Conservation (phyloP, 2,329 filamentous ascomycete genomes). For the Colletotrichum sp. region DNA sequence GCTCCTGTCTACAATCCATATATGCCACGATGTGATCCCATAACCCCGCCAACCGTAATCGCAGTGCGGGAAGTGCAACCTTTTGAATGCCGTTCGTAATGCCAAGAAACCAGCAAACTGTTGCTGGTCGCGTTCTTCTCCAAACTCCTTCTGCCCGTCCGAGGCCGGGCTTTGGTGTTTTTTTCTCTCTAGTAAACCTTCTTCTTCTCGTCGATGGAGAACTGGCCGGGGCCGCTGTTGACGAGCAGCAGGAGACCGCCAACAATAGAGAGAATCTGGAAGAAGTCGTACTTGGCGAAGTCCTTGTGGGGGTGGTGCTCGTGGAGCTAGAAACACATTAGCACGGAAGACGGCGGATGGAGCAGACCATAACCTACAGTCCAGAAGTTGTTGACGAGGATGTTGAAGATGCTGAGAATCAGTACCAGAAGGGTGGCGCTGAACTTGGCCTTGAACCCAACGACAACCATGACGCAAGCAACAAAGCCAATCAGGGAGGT, state of each 20-base stretch:
- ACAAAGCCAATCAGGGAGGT: constrained; percentile 86
- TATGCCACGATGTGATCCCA: constrained; percentile 28
- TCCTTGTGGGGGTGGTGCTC: constrained; percentile 99
- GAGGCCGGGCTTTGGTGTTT: background rate
- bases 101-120: constrained; percentile 8
- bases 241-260: constrained; percentile 94
- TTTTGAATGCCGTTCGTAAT: constrained; percentile 20
- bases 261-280: constrained; percentile 98
- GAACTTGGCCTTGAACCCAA: constrained; percentile 99
- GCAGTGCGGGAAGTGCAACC: constrained; percentile 24
- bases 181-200: constrained; percentile 81
- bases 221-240: constrained; percentile 97
- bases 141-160: background rate
- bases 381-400: constrained; percentile 99
- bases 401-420: constrained; percentile 94
- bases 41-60: constrained; percentile 29
- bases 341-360: background rate
- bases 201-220: constrained; percentile 99
- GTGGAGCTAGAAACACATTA: constrained; percentile 69
- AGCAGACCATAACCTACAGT: constrained; percentile 68
- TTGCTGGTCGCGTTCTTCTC: background rate
- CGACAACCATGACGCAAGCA: constrained; percentile 97
- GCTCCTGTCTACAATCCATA: constrained; percentile 20
- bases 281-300: constrained; percentile 99
- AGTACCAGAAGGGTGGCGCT: constrained; percentile 95